Evolutionary conservation across 305 asterid genomes (phyloP).

Genomic region (Fraxinus nigra): DNA sequence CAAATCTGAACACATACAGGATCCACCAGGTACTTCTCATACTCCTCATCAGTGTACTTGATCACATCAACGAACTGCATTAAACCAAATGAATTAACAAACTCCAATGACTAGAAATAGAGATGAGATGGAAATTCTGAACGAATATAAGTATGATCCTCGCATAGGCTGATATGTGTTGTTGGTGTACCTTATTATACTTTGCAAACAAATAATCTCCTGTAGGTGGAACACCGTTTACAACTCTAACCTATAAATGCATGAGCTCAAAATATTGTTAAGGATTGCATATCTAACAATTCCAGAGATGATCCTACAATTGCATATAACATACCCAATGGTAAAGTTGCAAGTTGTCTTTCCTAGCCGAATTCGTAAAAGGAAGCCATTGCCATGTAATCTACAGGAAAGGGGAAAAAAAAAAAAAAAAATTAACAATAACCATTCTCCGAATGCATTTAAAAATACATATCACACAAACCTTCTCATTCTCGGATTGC

Average conservation of each 20-base stretch:
- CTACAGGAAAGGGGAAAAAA: constrained; percentile 35
- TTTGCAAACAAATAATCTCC: constrained; percentile 95
- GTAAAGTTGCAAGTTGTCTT: constrained; percentile 77
- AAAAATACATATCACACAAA: constrained; percentile 17
- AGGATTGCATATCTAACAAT: background rate
- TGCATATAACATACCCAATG: constrained; percentile 69
- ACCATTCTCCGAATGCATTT: background rate
- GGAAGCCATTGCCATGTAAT: constrained; percentile 99
- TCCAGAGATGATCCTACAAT: constrained; percentile 2
- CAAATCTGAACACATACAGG: constrained; percentile 55
- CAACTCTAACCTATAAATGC: constrained; percentile 79
- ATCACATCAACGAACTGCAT: constrained; percentile 85
- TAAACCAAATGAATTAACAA: constrained; percentile 23
- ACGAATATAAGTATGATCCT: constrained; percentile 7
- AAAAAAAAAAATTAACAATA: background rate
- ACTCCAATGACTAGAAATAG: constrained; percentile 14
- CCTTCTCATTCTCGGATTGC: constrained; percentile 85
- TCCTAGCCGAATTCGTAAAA: constrained; percentile 83
- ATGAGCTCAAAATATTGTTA: constrained; percentile 12
- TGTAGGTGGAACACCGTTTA: constrained; percentile 81
- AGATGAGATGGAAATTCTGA: background rate
- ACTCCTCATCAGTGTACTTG: constrained; percentile 91
- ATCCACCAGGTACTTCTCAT: constrained; percentile 68
- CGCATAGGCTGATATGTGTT: background rate
- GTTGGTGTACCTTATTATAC: constrained; percentile 67